Percentiles rank a stretch among this genome's conserved stretches.
Conservation (phyloP, 2,329 filamentous ascomycete genomes). For the Epichloe uncinata region DNA sequence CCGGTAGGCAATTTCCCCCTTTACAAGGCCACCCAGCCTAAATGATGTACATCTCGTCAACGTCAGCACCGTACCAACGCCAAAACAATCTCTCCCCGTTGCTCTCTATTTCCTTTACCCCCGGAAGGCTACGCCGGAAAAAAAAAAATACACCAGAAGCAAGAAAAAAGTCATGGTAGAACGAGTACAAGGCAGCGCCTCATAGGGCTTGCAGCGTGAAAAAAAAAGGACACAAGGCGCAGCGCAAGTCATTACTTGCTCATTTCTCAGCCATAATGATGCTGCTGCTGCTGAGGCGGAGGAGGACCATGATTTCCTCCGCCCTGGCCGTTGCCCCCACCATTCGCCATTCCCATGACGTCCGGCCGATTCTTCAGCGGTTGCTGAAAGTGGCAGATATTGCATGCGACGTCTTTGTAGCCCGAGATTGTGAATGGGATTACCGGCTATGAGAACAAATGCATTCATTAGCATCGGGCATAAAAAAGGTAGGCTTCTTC, state of each 20-base stretch:
- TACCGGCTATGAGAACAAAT: conserved; percentile 39
- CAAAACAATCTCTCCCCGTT: too few relatives aligned
- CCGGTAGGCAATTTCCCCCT: too few relatives aligned
- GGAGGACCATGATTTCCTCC: conserved; percentile 18
- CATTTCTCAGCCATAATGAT: background rate
- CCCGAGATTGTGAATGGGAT: conserved; percentile 56
- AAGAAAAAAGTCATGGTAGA: background rate
- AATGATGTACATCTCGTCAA: too few relatives aligned
- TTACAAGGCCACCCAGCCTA: too few relatives aligned
- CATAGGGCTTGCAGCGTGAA: too few relatives aligned
- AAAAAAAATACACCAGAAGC: background rate
- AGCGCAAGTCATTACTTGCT: background rate
- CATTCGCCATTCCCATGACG: conserved; percentile 37
- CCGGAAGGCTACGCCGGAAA: background rate
- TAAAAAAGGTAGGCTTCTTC: background rate
- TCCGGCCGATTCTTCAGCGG: conserved; percentile 45
- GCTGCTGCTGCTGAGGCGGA: conserved; percentile 13
- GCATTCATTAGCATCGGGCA: background rate
- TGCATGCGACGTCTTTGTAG: conserved; percentile 57
- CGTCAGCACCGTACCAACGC: too few relatives aligned
- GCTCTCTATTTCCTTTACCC: too few relatives aligned
- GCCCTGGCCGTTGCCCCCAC: conserved; percentile 14
- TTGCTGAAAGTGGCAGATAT: conserved; percentile 66
- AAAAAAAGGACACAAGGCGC: background rate
- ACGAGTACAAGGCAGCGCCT: background rate